Evolutionary conservation across 768 basidiomycete genomes (phyloP).

Genomic region (Russula foetens): DNA sequence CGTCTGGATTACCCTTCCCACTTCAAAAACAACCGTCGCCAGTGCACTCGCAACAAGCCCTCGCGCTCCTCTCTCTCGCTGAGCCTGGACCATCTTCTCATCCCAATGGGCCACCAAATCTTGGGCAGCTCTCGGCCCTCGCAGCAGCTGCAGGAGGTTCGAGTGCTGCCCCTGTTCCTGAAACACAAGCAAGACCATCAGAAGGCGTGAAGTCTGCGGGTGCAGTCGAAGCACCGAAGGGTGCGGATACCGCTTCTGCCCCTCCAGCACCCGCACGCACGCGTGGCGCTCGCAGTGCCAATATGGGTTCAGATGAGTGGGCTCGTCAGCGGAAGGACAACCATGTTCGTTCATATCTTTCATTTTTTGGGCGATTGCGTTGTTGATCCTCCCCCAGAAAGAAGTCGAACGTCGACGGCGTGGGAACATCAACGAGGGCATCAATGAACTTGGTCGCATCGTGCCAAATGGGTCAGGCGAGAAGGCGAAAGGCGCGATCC

Average conservation of each 20-base stretch:
- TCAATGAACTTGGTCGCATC: conserved; percentile 83
- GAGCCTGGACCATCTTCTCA: conserved; percentile 71
- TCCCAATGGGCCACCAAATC: conserved; percentile 56
- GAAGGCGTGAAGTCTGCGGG: conserved; percentile 20
- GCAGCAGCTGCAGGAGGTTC: conserved; percentile 19
- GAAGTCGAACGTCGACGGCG: conserved; percentile 93
- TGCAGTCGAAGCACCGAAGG: not conserved
- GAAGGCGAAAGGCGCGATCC: conserved; percentile 84
- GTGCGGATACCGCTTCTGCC: conserved; percentile 13
- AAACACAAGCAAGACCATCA: not conserved
- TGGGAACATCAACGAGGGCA: conserved; percentile 95
- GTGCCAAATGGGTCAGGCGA: conserved; percentile 84
- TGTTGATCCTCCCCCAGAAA: conserved; percentile 54
- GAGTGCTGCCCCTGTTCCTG: not conserved
- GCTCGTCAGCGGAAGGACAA: conserved; percentile 74
- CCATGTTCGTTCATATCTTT: conserved; percentile 42
- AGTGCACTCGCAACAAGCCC: conserved; percentile 10
- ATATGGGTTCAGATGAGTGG: conserved; percentile 75
- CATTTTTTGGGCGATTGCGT: not conserved
- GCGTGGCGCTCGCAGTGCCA: conserved; percentile 47
- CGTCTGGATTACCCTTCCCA: conserved; percentile 15
- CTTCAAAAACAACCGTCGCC: conserved; percentile 4
- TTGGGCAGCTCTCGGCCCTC: conserved; percentile 47
- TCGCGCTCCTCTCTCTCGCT: conserved; percentile 32
- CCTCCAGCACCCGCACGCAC: conserved; percentile 22